Evolutionary conservation across 148 eudicot species (phyloP), one percentile per base, ranked within the genome.

Genomic region (Cornus florida): DNA sequence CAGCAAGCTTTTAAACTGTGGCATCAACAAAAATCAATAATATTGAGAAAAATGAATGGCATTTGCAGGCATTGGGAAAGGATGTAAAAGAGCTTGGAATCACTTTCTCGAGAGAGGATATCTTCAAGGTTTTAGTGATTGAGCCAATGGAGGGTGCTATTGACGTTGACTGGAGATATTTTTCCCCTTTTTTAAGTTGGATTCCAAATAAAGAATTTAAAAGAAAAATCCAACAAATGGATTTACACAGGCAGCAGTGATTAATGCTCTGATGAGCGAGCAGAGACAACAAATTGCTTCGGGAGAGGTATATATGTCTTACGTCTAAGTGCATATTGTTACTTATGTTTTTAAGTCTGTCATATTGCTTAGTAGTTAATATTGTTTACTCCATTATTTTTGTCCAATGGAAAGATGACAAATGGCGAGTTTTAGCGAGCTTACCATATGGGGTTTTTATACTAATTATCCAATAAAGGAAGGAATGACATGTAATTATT

Each of bases 81-180:
- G 93, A 95, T 72, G 71, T 93, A 43, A 82, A 84, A 60, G 93
- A 93, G 79, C 84, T 95, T 32, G 90, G 90, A 48, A 74, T 76
- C n/a, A 90, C 90, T 7, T 46, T 95, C 50, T 83, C 98, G 16
- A 90, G 90, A 72, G 79, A 80, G 41, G 93, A 95, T 31, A 75
- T 93, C 31, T 82, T 89, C 75, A 84, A 80, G 73, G 77, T 87
- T 59, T 83, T 96, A 43, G 92, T 93, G 31, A 50, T 74, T n/a
- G 99, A 92, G 64, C 92, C 90, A 80, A 87, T 93, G 95, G 89
- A 87, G 77, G 95, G 97, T 39, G 99, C 95, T 32, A 94, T 93
- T 67, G 93, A 92, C 41, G 95, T 92, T 38, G 99, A 96, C 73
- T 96, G 97, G 99, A 86, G 99, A 86, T 98, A 96, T 81, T 96